phyloP scores from a whole-genome alignment of 352 stramenopile species.

The Globisporangium polare region DNA sequence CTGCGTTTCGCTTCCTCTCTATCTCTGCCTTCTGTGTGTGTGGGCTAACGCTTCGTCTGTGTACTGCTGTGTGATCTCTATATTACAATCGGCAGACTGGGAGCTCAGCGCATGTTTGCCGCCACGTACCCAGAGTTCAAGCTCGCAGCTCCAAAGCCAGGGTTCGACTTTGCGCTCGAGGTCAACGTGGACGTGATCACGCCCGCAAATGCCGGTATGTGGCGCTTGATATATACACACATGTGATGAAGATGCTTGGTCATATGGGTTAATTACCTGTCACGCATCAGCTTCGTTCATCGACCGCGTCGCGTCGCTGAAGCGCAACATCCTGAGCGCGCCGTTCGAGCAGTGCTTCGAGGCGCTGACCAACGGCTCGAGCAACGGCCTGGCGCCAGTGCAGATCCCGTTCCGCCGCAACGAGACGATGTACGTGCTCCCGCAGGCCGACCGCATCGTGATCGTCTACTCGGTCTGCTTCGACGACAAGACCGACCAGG shows the following conservation, averaged over 20 bases:
- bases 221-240: constrained; percentile 4
- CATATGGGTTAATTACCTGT: background rate
- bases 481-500: constrained; percentile 91
- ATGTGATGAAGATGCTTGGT: background rate
- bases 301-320: constrained; percentile 67
- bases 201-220: constrained; percentile 51
- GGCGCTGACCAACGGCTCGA: constrained; percentile 62
- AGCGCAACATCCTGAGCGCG: constrained; percentile 76
- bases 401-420: constrained; percentile 86
- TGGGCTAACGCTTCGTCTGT: background rate
- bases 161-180: constrained; percentile 78
- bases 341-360: constrained; percentile 84
- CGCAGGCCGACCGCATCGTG: constrained; percentile 85
- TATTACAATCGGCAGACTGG: constrained; percentile 43
- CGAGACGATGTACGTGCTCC: constrained; percentile 85
- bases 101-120: constrained; percentile 65
- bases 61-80: background rate
- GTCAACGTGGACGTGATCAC: constrained; percentile 79
- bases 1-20: background rate
- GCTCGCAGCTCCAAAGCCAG: constrained; percentile 54
- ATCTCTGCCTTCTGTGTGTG: background rate
- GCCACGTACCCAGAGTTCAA: constrained; percentile 74
- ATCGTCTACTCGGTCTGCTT: constrained; percentile 93
- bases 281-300: constrained; percentile 57
- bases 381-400: constrained; percentile 48